Evolutionary conservation across 179 eudicot species (phyloP).

Genomic region (Nepenthes alata): DNA sequence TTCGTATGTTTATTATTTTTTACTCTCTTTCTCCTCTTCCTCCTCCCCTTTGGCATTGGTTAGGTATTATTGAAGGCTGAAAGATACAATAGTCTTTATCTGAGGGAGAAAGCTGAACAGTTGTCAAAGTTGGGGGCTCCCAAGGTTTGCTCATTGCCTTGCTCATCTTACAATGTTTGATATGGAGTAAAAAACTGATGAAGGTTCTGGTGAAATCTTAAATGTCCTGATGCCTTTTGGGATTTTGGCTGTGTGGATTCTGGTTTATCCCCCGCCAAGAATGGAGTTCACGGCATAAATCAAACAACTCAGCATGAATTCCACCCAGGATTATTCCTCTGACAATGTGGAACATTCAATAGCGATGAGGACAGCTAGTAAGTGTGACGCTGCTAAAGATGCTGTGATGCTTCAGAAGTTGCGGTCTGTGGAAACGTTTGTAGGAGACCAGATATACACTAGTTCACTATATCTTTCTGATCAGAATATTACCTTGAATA

Average conservation of each 20-base stretch:
- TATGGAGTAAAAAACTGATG: constrained; percentile 13
- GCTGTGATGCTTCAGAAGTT: constrained; percentile 19
- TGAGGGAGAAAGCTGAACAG: too few relatives aligned
- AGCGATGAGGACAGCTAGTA: constrained; percentile 15
- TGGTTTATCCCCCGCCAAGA: constrained; percentile 10
- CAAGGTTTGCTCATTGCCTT: too few relatives aligned
- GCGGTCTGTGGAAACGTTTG: constrained; percentile 9
- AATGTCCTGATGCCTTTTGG: constrained; percentile 3
- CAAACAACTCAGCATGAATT: constrained; percentile 19
- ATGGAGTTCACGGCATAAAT: constrained; percentile 14
- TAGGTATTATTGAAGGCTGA: too few relatives aligned
- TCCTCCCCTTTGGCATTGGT: too few relatives aligned
- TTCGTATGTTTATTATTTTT: too few relatives aligned
- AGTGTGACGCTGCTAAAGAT: constrained; percentile 19
- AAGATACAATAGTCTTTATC: too few relatives aligned
- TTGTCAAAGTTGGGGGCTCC: too few relatives aligned
- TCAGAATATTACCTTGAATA: constrained; percentile 9
- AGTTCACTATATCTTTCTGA: constrained; percentile 5
- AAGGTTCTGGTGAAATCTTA: constrained; percentile 1
- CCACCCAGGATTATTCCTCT: constrained; percentile 19
- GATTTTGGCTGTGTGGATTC: constrained; percentile 10
- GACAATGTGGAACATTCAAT: constrained; percentile 22
- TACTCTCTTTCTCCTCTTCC: too few relatives aligned
- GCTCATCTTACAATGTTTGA: not conserved
- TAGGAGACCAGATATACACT: constrained; percentile 4